Base-by-base conservation (phyloP, 2,329 filamentous ascomycete species). In the Ilyonectria destructans region DNA sequence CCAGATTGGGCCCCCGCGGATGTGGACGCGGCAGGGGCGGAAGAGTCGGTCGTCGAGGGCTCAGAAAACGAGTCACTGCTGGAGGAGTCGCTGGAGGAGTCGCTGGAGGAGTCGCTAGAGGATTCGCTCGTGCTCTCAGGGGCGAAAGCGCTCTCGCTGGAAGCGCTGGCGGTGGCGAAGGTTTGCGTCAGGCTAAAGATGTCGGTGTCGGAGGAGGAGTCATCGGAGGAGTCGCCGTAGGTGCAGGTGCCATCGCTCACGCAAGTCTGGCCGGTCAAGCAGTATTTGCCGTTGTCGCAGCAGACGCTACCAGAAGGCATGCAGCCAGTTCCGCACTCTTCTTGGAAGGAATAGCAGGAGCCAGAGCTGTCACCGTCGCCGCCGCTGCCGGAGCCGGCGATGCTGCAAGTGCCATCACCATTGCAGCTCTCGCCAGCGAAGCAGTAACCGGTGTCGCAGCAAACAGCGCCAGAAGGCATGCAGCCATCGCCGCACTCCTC, bases 371-470 rank as follows among this genome's bases (percentile, higher is more conserved):
- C 73, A 19, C 71, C 69, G 29, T 70, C 60, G 17, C 73, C 70
- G 19, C 71, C 66, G 23, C 69, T 56, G 13, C 63, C 37, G 5
- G 61, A 63, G 13, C 67, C 68, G 1, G 40, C 56, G 2, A 74
- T 71, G 45, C 74, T 74, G 66, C 77, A 79, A 6, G 66, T 71
- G 52, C 45, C 62, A 45, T 58, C 59, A 45, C 45, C 37, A 13
- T 46, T 15, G 33, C 74, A 81, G 12, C 70, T 69, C 60, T 77
- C 65, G 17, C 79, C 78, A 46, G 68, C 43, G 26, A 63, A 70
- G 62, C 81, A 82, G 68, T 82, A 82, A 21, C 70, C 68, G 4
- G 66, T 63, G 6, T 56, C 37, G 23, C 77, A 79, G 40, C 77
- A 79, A 26, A 77, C 74, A 40, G 68, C 69, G 1, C 77, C 77